Evolutionary conservation across 371 early-diverging fungal species (phyloP), one percentile per base, ranked within the genome.

Genomic region (Basidiobolus meristosporus): DNA sequence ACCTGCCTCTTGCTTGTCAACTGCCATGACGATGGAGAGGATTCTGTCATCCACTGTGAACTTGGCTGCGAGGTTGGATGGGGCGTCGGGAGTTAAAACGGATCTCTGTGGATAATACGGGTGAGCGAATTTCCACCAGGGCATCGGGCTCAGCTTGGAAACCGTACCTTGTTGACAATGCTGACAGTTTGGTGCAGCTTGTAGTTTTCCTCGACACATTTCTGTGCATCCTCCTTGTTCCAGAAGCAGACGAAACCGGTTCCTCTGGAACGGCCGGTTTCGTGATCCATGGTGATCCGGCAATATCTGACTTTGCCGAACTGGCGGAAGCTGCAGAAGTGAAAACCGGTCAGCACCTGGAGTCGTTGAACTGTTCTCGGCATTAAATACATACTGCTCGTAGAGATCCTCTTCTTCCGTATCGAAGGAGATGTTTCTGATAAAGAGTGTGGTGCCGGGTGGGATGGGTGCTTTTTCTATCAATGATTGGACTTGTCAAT

Each of bases 181-280:
- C n/a, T n/a, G n/a, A n/a, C n/a, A n/a, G n/a, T n/a, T n/a, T 53
- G 48, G n/a, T 61, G 41, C 1, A 76, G 57, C 50, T 63, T 58
- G 11, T 70, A 62, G 26, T 76, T 77, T 30, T 68, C 82, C 7
- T 51, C 64, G 39, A 88, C 55, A 45, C 82, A 82, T 20, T 56
- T 58, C n/a, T 74, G 68, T 1, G 86, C 87, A 45, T 78, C 82
- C 20, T 62, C 65, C 32, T 63, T 52, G 33, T 77, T 61, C 46
- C 54, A 55, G 65, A 82, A 93, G 62, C 82, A 77, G 22, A 91
- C 89, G 54, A 95, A 95, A 10, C 77, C 96, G 7, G 91, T 88
- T 26, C 96, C 96, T 12, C 83, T 71, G 21, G 90, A 77, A 12
- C 73, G 65, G 16, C 81, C 79, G 17, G 88, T 85, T 7, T 63